These are phyloP conservation scores for Oryza punctata DNA, from an alignment of 176 grass and related monocot species.

Conservation along the genomic window DNA sequence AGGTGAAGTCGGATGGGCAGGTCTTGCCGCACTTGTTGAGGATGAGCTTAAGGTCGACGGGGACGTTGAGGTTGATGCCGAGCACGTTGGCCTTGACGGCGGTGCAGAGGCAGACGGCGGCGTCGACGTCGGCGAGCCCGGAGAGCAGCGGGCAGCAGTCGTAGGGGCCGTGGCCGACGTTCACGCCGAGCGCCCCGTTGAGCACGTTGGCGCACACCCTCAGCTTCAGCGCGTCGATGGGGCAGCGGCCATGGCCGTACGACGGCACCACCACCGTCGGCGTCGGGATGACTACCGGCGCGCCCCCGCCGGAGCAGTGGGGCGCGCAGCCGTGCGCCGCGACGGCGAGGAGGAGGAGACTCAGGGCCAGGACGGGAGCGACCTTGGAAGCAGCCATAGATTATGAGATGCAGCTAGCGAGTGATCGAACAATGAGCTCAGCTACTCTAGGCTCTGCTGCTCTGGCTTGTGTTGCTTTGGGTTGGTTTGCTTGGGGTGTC, in stretches of 20 bases:
- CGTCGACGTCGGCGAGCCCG: not conserved
- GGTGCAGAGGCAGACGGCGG: not conserved
- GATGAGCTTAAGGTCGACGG: not conserved
- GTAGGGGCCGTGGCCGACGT: not conserved
- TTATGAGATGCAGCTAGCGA: too few relatives aligned
- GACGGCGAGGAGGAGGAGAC: not conserved
- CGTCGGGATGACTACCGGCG: not conserved
- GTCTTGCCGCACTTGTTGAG: not conserved
- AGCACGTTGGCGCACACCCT: not conserved
- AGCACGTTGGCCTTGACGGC: not conserved
- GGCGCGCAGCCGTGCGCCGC: not conserved
- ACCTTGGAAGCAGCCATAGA: not conserved
- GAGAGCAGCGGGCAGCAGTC: not conserved
- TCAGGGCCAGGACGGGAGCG: not conserved
- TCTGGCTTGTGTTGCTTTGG: not conserved
- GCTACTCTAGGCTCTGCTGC: too few relatives aligned
- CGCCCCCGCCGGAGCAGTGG: not conserved
- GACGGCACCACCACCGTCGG: not conserved
- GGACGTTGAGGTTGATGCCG: not conserved
- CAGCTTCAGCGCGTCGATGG: not conserved
- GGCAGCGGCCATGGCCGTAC: not conserved
- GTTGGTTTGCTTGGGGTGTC: not conserved
- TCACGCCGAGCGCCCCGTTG: not conserved
- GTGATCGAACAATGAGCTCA: too few relatives aligned
- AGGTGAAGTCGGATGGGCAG: not conserved